Conservation (phyloP, 2,329 filamentous ascomycete species). For the Alternaria longipes region DNA sequence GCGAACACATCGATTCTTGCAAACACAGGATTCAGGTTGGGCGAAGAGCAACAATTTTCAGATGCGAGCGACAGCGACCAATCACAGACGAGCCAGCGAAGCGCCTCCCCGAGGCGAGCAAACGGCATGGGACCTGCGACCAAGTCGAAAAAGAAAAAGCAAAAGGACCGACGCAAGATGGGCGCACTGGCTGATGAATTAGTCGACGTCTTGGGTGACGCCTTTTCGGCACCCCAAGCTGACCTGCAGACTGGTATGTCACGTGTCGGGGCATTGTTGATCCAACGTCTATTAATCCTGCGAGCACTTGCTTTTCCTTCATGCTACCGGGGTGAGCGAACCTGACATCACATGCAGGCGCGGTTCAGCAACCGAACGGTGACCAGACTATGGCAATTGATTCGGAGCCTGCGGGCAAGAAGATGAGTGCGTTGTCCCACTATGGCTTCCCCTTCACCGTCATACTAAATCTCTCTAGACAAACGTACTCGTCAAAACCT, state of each 20-base stretch:
- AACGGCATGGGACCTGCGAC: conserved; percentile 20
- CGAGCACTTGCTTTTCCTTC: conserved; percentile 7
- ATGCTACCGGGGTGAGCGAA: neutral
- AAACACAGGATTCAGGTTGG: conserved; percentile 26
- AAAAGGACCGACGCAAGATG: conserved; percentile 33
- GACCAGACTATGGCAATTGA: conserved; percentile 25
- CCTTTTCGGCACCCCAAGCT: conserved; percentile 20
- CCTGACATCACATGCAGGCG: conserved; percentile 4
- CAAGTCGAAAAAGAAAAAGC: conserved; percentile 21
- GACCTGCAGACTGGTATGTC: conserved; percentile 23
- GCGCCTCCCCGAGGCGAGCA: conserved; percentile 24
- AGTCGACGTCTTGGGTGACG: conserved; percentile 26
- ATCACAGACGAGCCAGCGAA: conserved; percentile 34
- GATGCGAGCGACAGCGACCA: conserved; percentile 36
- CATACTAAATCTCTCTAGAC: conserved; percentile 13
- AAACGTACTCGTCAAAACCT: conserved; percentile 33
- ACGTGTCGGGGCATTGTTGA: neutral
- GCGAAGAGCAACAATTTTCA: conserved; percentile 17
- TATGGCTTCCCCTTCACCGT: neutral
- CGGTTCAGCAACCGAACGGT: conserved; percentile 11
- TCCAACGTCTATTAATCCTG: conserved; percentile 3
- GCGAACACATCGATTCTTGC: neutral
- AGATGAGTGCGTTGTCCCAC: conserved; percentile 28
- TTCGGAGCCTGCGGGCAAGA: conserved; percentile 18
- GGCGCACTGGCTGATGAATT: conserved; percentile 33